Evolutionary conservation across 805 yeast genomes (phyloP).

Genomic region (Wickerhamomyces ciferrii): DNA sequence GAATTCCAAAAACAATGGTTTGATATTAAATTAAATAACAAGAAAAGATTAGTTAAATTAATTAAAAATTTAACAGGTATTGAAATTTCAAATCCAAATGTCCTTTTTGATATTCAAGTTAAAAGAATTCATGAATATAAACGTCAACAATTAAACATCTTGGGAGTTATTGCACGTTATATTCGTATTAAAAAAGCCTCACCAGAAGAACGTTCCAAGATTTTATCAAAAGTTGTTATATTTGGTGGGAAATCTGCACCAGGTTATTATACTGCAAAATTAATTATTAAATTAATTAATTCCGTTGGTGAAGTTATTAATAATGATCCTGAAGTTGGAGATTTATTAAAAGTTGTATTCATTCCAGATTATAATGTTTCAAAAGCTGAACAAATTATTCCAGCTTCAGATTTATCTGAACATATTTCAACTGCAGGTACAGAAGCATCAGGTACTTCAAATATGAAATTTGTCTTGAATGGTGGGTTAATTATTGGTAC

Average conservation of each 20-base stretch:
- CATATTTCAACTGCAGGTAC: constrained; percentile 97
- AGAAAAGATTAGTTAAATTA: constrained; percentile 58
- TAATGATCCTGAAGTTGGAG: constrained; percentile 67
- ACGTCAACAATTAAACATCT: constrained; percentile 89
- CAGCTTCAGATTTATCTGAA: constrained; percentile 87
- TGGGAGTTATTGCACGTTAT: constrained; percentile 84
- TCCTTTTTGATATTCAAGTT: constrained; percentile 86
- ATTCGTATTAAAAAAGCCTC: constrained; percentile 67
- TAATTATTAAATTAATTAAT: constrained; percentile 80
- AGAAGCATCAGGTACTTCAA: constrained; percentile 93
- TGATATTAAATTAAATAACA: constrained; percentile 63
- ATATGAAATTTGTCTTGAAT: constrained; percentile 91
- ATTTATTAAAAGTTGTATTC: constrained; percentile 78
- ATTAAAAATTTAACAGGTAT: constrained; percentile 56
- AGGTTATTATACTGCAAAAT: constrained; percentile 94
- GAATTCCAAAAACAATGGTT: constrained; percentile 70
- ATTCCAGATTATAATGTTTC: constrained; percentile 92
- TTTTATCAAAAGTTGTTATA: constrained; percentile 71
- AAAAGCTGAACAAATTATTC: constrained; percentile 85
- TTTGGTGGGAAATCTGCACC: constrained; percentile 98
- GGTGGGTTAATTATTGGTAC: constrained; percentile 95
- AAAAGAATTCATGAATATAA: constrained; percentile 94
- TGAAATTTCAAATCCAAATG: constrained; percentile 60
- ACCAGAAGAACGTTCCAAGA: constrained; percentile 50
- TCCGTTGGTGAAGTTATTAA: constrained; percentile 78